Percentiles rank a stretch among this genome's conserved stretches.
These are phyloP conservation scores for Suillus subluteus DNA, from an alignment of 768 basidiomycete species.

Conservation along the genomic window DNA sequence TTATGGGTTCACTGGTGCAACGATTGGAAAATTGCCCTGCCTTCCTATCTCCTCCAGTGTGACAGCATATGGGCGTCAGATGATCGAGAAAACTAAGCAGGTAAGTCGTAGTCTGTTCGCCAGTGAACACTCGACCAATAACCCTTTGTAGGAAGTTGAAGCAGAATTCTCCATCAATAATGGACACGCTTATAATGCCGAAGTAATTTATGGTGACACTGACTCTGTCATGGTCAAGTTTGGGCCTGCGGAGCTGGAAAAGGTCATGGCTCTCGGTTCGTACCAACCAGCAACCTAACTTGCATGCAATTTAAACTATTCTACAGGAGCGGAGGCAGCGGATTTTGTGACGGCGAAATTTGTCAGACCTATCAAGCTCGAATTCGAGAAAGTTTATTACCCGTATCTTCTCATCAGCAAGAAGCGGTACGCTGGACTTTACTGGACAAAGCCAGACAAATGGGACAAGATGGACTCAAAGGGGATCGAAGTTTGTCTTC, in stretches of 20 bases:
- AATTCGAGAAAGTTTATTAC: constrained; percentile 99
- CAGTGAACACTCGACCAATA: constrained; percentile 7
- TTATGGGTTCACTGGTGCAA: constrained; percentile 98
- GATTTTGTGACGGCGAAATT: constrained; percentile 90
- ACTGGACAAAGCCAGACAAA: constrained; percentile 95
- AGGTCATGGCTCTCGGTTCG: constrained; percentile 90
- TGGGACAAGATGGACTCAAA: constrained; percentile 99
- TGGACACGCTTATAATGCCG: constrained; percentile 83
- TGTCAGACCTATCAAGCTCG: constrained; percentile 94
- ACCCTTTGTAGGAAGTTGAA: constrained; percentile 73
- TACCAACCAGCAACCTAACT: constrained; percentile 5
- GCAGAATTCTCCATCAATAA: constrained; percentile 84
- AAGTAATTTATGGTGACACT: constrained; percentile 98
- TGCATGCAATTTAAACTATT: constrained; percentile 3
- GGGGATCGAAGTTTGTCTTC: constrained; percentile 84
- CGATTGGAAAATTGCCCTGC: constrained; percentile 95
- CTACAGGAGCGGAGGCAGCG: constrained; percentile 87
- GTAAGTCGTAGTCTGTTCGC: constrained; percentile 38
- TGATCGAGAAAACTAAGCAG: constrained; percentile 97
- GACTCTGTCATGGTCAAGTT: constrained; percentile 99
- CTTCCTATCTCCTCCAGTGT: constrained; percentile 93
- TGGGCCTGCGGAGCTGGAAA: constrained; percentile 82
- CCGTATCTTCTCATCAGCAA: constrained; percentile 98
- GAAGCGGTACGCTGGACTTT: constrained; percentile 97
- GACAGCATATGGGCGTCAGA: constrained; percentile 96